A percentile compares a stretch with the other conserved stretches of the same genome.
phyloP scores from a whole-genome alignment of 106 monocot species.

The Allium fistulosum region DNA sequence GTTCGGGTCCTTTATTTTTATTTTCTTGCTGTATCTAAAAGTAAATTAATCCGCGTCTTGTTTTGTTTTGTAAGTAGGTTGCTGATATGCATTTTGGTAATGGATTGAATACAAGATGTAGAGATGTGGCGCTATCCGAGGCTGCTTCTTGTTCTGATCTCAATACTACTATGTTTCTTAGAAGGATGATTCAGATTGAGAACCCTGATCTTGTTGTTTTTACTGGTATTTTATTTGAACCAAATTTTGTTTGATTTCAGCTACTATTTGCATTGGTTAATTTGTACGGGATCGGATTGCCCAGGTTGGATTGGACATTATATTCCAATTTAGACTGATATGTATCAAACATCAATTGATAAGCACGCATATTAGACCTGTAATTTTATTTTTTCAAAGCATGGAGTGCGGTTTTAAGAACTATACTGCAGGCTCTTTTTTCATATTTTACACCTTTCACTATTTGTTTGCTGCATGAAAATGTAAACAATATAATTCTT shows the following conservation, averaged over 20 bases:
- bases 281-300: neutral
- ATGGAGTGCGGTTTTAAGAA: no score
- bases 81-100: conserved; percentile 89
- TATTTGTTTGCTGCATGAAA: no score
- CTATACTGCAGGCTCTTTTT: no score
- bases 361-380: no score
- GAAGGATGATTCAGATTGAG: conserved; percentile 54
- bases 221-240: conserved; percentile 33
- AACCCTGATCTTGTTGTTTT: conserved; percentile 80
- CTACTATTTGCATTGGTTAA: no score
- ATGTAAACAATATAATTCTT: no score
- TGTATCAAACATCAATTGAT: no score
- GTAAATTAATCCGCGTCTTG: neutral
- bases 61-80: conserved; percentile 30
- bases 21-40: neutral
- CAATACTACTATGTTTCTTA: conserved; percentile 68
- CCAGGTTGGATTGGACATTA: neutral
- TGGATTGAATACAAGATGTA: conserved; percentile 53
- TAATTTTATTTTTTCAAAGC: no score
- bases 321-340: no score
- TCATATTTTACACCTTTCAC: no score
- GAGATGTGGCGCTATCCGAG: conserved; percentile 38
- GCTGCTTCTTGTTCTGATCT: conserved; percentile 56
- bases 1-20: neutral
- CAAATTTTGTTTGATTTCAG: neutral